Percentiles rank a stretch among this genome's conserved stretches.
Evolutionary conservation across 805 yeast genomes (phyloP).

Genomic region (Ogataea saltuana): DNA sequence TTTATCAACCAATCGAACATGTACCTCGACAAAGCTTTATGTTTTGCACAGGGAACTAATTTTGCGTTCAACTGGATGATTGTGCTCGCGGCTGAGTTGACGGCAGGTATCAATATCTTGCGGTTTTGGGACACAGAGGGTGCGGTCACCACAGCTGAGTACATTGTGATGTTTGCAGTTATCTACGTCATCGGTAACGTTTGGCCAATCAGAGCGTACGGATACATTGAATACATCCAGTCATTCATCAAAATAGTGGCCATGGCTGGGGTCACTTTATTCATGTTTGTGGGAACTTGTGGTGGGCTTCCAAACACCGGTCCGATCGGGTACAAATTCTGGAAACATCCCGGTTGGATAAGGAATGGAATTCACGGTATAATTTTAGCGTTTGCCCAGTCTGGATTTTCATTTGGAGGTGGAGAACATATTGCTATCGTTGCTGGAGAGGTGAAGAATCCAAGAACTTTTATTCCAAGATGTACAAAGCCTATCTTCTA

Average conservation of each 20-base stretch:
- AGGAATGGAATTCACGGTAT: slow-evolving; percentile 57
- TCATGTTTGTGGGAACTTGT: slow-evolving; percentile 52
- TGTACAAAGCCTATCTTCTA: slow-evolving; percentile 58
- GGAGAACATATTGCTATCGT: slow-evolving; percentile 60
- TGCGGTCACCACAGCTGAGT: slow-evolving; percentile 53
- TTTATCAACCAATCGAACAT: slow-evolving; percentile 42
- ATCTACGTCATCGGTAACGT: slow-evolving; percentile 40
- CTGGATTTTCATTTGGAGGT: slow-evolving; percentile 64
- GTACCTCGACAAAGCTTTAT: slow-evolving; percentile 56
- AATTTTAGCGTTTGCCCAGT: slow-evolving; percentile 53
- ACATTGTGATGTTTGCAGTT: slow-evolving; percentile 53
- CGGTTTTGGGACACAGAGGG: slow-evolving; percentile 53
- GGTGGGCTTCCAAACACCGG: slow-evolving; percentile 44
- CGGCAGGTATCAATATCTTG: slow-evolving; percentile 63
- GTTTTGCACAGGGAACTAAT: slow-evolving; percentile 63
- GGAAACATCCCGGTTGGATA: slow-evolving; percentile 58
- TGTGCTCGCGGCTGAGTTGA: slow-evolving; percentile 63
- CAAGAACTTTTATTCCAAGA: slow-evolving; percentile 55
- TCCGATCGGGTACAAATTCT: slow-evolving; percentile 51
- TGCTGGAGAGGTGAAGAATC: slow-evolving; percentile 58
- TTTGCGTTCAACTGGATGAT: slow-evolving; percentile 65
- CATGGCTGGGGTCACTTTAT: slow-evolving; percentile 47
- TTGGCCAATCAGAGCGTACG: slow-evolving; percentile 40
- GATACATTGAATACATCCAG: slow-evolving; percentile 46
- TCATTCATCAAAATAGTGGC: slow-evolving; percentile 60